A percentile compares a stretch with the other conserved stretches of the same genome.
Evolutionary conservation across 257 asterid species (phyloP).

Genomic region (Pogostemon cablin): DNA sequence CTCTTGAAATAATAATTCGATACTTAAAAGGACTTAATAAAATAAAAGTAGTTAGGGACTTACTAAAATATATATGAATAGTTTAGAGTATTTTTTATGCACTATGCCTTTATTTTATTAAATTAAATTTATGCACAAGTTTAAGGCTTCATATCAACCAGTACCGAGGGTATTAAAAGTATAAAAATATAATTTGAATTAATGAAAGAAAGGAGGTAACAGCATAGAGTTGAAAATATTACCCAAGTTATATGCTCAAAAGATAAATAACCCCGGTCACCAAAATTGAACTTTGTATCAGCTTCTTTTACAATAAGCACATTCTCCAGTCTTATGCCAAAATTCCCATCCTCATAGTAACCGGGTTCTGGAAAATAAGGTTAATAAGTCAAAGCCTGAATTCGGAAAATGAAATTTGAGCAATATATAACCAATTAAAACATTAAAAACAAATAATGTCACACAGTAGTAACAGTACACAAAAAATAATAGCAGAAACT

Average conservation of each 20-base stretch:
- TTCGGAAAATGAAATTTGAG: slow-evolving; percentile 25
- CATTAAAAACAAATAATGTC: not conserved
- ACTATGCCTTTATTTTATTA: not conserved
- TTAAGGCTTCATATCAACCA: slow-evolving; percentile 1
- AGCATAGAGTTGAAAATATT: slow-evolving; percentile 37
- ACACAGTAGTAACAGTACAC: too few relatives aligned
- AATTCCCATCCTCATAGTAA: slow-evolving; percentile 93
- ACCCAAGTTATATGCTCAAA: slow-evolving; percentile 98
- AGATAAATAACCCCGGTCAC: slow-evolving; percentile 68
- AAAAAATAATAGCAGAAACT: slow-evolving; percentile 5
- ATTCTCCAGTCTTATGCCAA: slow-evolving; percentile 94
- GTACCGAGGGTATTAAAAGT: not conserved
- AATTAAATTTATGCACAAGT: not conserved
- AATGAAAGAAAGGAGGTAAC: not conserved
- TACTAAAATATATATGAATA: not conserved
- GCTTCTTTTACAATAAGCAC: slow-evolving; percentile 86
- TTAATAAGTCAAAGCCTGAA: slow-evolving; percentile 24
- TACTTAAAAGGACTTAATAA: too few relatives aligned
- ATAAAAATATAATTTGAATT: not conserved
- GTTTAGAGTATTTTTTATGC: not conserved
- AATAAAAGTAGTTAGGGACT: too few relatives aligned
- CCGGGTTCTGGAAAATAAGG: slow-evolving; percentile 79
- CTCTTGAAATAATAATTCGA: too few relatives aligned
- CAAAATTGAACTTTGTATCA: slow-evolving; percentile 88
- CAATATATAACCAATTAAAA: not conserved